These are phyloP conservation scores for Skeletonema grethae DNA, from an alignment of 108 stramenopile species.

Conservation along the genomic window DNA sequence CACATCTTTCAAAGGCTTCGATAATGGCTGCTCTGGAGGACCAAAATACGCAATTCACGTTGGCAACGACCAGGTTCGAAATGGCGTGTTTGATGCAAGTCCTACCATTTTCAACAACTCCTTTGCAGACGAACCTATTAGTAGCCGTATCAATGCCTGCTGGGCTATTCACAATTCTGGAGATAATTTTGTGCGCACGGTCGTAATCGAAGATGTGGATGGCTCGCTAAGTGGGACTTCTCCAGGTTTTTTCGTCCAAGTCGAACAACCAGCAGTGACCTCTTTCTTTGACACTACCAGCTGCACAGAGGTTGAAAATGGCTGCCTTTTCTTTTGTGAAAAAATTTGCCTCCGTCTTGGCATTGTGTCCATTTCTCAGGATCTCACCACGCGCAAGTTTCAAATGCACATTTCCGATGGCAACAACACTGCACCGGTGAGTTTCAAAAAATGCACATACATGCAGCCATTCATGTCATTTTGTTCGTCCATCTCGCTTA, in stretches of 20 bases:
- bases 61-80: slow-evolving; percentile 14
- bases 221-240: neutral
- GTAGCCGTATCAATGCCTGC: slow-evolving; percentile 9
- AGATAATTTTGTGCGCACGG: slow-evolving; percentile 3
- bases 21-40: slow-evolving; percentile 13
- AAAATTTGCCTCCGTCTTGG: slow-evolving; percentile 7
- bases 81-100: slow-evolving; percentile 13
- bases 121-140: slow-evolving; percentile 5
- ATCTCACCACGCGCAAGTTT: neutral
- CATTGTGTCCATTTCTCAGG: neutral
- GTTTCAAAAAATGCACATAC: neutral
- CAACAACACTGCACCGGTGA: neutral
- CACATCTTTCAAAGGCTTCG: slow-evolving; percentile 10
- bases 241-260: slow-evolving; percentile 18
- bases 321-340: neutral
- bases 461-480: neutral
- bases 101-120: slow-evolving; percentile 16
- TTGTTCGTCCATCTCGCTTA: neutral
- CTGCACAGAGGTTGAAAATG: neutral
- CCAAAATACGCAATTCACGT: neutral
- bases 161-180: slow-evolving; percentile 7
- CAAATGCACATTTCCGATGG: neutral
- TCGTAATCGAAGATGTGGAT: slow-evolving; percentile 19
- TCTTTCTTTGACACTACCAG: neutral
- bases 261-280: neutral